Base-by-base conservation (phyloP, 495 filamentous ascomycete species). In the Annulohypoxylon stygium region DNA sequence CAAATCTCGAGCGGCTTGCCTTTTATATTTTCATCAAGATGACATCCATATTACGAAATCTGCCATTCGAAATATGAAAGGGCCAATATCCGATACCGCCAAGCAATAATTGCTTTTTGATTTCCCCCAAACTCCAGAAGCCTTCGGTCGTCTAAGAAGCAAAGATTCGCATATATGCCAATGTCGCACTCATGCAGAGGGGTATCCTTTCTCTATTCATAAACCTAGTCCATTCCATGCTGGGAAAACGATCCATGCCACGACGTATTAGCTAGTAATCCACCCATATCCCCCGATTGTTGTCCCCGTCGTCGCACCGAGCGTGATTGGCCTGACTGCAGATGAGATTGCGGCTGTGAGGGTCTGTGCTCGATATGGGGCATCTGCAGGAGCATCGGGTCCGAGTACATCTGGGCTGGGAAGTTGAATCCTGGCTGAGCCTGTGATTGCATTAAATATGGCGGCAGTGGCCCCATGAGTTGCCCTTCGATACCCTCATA, bases 401-500 rank as follows among this genome's bases (percentile, higher is more conserved):
- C 76, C 64, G 79, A 69, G 58, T 81, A 85, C 81, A 84, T 82
- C 23, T 81, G 80, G 36, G 70, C 66, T 11, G 79, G 64, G 4
- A 81, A 77, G 59, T 81, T 78, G 34, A 85, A 66, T 14, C 81
- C 78, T 33, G 79, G 76, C 43, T 80, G 77, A 10, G 69, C 73
- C 20, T 78, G 77, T 5, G 81, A 78, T 47, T 80, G 79, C 70
- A 85, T 81, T 62, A 86, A 72, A 61, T 83, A 86, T 11, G 82
- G 77, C 25, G 84, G 83, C 11, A 85, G 68, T 11, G 82, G 83
- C 0, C 83, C 84, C 39, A 86, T 73, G 11, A 86, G 75, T 57
- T 85, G 83, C 16, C 81, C 82, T 33, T 85, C 84, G 65, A 86
- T 79, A 18, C 79, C 82, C n/a, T 85, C 83, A 69, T 84, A 84